phyloP scores from a whole-genome alignment of 345 rosid species.

The Aurinia saxatilis region DNA sequence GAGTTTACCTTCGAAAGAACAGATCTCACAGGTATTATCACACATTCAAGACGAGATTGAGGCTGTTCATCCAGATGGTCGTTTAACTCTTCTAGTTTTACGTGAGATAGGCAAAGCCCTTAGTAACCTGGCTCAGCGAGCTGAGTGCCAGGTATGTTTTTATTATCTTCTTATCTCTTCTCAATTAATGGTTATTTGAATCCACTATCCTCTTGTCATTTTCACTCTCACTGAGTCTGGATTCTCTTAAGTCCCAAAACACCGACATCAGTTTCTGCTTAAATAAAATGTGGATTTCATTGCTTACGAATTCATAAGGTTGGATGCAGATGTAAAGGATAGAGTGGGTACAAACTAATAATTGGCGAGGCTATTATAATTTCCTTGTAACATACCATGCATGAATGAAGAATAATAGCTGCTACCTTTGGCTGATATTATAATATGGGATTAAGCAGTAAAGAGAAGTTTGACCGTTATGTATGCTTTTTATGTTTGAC shows the following conservation, averaged over 20 bases:
- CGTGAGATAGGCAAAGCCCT: slow-evolving; percentile 83
- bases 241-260: background rate
- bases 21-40: slow-evolving; percentile 68
- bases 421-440: background rate
- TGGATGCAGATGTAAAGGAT: background rate
- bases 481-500: background rate
- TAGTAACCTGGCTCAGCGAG: slow-evolving; percentile 68
- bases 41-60: slow-evolving; percentile 91
- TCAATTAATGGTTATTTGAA: background rate
- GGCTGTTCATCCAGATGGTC: slow-evolving; percentile 84
- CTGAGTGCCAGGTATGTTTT: slow-evolving; percentile 87
- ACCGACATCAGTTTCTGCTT: background rate
- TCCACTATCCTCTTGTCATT: background rate
- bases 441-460: background rate
- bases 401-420: background rate
- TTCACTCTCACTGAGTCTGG: background rate
- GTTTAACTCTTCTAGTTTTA: slow-evolving; percentile 83
- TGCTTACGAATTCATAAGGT: background rate
- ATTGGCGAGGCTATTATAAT: background rate
- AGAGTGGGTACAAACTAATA: background rate
- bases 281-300: background rate
- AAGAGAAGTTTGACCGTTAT: background rate
- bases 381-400: background rate
- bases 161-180: background rate
- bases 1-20: slow-evolving; percentile 86